Evolutionary conservation across 2,329 filamentous ascomycete genomes (phyloP), one percentile per base, ranked within the genome.

Genomic region (Penicillium sp.): DNA sequence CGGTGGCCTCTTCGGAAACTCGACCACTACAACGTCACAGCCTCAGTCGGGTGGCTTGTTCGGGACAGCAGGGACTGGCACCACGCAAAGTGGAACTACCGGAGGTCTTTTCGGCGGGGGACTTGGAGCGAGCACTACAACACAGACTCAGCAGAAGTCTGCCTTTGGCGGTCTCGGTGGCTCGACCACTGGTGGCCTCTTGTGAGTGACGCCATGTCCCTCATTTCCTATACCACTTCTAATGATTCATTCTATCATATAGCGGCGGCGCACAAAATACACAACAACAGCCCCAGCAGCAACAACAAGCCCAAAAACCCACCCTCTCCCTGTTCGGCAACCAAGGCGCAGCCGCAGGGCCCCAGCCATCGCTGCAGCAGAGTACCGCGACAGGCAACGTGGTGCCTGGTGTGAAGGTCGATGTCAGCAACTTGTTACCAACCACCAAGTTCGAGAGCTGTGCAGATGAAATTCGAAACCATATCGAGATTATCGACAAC

Each of bases 371-470:
- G 18, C 56, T 65, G 18, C 65, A 65, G 50, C 63, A 65, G 50
- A 67, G 59, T 54, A 61, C 65, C 7, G 52, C 62, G 22, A 51
- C 56, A 7, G 57, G 56, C 3, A 66, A 62, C 2, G 66, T 72
- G 11, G 77, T 84, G 13, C 82, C 85, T 0, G 87, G 86, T 14
- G 85, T 89, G 14, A 84, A 86, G 60, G 86, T 95, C 59, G 87
- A 93, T 67, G 71, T 87, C 42, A 80, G 80, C 58, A 87, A 87
- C 63, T 75, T 97, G 50, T 82, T 89, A 42, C 85, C 86, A 13
- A 95, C 90, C 0, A 95, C 89, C 3, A 87, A 93, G 51, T 96
- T 93, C 74, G 88, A 89, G 64, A 91, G 95, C 67, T 83, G 95
- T 23, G 82, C 87, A 50, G 86, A 91, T 56, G 82, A 87, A 24